Percentiles rank a stretch among this genome's conserved stretches.
These are phyloP conservation scores for Martiniozyma asiatica DNA, from an alignment of 1,139 yeast species.

Conservation along the genomic window DNA sequence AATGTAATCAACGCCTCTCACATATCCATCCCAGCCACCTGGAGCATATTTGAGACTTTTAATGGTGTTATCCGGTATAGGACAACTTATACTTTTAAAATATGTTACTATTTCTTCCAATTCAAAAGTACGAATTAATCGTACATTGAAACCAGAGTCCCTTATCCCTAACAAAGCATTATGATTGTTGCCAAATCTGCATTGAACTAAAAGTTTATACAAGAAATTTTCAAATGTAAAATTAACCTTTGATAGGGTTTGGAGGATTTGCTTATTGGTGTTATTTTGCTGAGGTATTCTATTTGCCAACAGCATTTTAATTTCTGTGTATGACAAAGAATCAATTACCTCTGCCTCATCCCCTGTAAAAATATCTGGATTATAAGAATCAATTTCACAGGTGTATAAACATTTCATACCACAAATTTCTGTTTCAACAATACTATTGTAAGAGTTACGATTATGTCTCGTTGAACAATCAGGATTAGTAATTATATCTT, in stretches of 20 bases:
- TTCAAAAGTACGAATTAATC: conserved; percentile 6
- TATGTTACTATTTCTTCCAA: conserved; percentile 9
- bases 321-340: conserved; percentile 11
- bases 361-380: background rate
- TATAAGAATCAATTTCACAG: conserved; percentile 11
- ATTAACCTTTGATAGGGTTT: conserved; percentile 6
- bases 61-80: conserved; percentile 1
- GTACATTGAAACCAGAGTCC: conserved; percentile 8
- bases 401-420: conserved; percentile 6
- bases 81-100: conserved; percentile 4
- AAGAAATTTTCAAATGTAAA: conserved; percentile 6
- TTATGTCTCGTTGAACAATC: conserved; percentile 6
- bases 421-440: conserved; percentile 3
- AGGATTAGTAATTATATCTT: conserved; percentile 9
- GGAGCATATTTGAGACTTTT: conserved; percentile 1
- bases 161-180: conserved; percentile 10
- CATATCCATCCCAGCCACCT: conserved; percentile 3
- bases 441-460: conserved; percentile 5
- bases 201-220: conserved; percentile 8
- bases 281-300: conserved; percentile 6
- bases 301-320: conserved; percentile 10
- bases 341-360: background rate
- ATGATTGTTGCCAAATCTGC: conserved; percentile 8
- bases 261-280: conserved; percentile 4
- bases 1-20: conserved; percentile 4